Percentiles rank a stretch among this genome's conserved stretches.
Evolutionary conservation across 192 early-diverging fungal species (phyloP).

Genomic region (Coemansia sp.): DNA sequence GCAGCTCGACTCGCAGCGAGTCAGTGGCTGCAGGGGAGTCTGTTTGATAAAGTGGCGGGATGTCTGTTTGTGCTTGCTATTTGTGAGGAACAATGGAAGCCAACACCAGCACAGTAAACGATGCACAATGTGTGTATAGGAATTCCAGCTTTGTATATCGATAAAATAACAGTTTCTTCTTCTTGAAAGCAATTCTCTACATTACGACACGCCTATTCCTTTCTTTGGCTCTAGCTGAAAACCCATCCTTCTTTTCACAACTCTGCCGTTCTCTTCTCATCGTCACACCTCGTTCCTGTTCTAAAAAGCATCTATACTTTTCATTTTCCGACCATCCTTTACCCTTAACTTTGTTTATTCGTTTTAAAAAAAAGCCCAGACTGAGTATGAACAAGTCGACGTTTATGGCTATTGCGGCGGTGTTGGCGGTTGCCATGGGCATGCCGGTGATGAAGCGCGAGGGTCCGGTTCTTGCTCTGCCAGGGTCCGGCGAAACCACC

Average conservation of each 20-base stretch:
- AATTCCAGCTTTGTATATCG: no score
- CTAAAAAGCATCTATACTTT: not conserved
- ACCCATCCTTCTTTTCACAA: no score
- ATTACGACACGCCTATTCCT: no score
- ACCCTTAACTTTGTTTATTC: not conserved
- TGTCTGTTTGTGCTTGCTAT: not conserved
- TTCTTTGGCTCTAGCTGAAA: no score
- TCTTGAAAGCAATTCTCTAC: no score
- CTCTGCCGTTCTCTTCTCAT: no score
- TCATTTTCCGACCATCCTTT: not conserved
- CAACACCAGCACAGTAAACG: not conserved
- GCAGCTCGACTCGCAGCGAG: not conserved
- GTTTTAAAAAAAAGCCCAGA: not conserved
- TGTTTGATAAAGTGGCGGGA: not conserved
- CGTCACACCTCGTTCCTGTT: no score
- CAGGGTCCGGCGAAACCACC: slow-evolving; percentile 18
- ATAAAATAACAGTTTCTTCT: no score
- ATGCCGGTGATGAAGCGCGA: slow-evolving; percentile 21
- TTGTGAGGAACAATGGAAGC: not conserved
- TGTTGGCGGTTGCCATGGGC: slow-evolving; percentile 11
- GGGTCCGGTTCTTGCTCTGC: slow-evolving; percentile 26
- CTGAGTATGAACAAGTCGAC: not conserved
- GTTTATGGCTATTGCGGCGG: not conserved
- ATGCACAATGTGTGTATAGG: no score
- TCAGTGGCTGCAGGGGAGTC: not conserved